A percentile compares a stretch with the other conserved stretches of the same genome.
Evolutionary conservation across 148 eudicot species (phyloP).

Genomic region (Silene conica): DNA sequence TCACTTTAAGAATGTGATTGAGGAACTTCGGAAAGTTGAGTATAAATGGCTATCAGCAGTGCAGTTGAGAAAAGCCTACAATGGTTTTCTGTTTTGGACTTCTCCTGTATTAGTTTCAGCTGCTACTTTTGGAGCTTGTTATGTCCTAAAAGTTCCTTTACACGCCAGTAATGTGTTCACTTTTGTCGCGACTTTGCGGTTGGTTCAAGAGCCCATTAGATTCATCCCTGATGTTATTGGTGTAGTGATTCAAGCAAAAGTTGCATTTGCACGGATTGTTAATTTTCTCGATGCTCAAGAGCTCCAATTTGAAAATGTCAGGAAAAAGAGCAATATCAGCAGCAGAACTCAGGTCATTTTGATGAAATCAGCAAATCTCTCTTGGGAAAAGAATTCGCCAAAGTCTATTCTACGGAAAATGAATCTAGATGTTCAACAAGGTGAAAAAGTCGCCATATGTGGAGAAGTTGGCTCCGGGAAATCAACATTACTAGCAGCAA

Average conservation of each 20-base stretch:
- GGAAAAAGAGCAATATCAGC: constrained; percentile 26
- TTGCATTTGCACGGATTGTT: constrained; percentile 62
- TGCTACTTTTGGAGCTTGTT: constrained; percentile 51
- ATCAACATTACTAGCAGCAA: constrained; percentile 72
- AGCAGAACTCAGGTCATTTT: constrained; percentile 22
- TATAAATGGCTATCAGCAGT: constrained; percentile 53
- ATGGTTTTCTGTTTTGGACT: constrained; percentile 54
- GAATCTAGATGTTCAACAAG: constrained; percentile 45
- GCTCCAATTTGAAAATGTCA: constrained; percentile 46
- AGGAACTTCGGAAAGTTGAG: constrained; percentile 45
- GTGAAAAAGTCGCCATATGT: constrained; percentile 75
- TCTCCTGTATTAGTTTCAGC: constrained; percentile 61
- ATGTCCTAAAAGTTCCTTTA: constrained; percentile 53
- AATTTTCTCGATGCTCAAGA: constrained; percentile 76
- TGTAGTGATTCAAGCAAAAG: constrained; percentile 73
- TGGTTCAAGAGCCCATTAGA: constrained; percentile 83
- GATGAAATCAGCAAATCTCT: constrained; percentile 55
- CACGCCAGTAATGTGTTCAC: constrained; percentile 83
- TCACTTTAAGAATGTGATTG: constrained; percentile 62
- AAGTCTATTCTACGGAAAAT: constrained; percentile 55
- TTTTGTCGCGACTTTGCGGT: constrained; percentile 70
- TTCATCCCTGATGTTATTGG: constrained; percentile 76
- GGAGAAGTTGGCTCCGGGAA: constrained; percentile 97
- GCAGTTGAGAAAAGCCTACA: constrained; percentile 56
- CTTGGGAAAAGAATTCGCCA: constrained; percentile 56